Percentiles rank a stretch among this genome's conserved stretches.
These are phyloP conservation scores for Acorus gramineus DNA, from an alignment of 106 monocot genomes.

Conservation along the genomic window DNA sequence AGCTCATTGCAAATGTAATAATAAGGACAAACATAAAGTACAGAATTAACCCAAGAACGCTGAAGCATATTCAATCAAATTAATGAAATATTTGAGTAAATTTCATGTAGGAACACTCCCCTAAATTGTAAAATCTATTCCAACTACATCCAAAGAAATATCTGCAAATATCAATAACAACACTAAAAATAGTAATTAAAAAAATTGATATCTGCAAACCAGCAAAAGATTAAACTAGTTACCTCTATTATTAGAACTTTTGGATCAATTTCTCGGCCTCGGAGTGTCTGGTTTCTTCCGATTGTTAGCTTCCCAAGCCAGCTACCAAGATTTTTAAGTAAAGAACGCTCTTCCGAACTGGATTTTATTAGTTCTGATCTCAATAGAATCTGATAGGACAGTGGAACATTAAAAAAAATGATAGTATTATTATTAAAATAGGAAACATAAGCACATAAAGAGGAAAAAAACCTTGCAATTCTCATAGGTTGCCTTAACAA, in stretches of 20 bases:
- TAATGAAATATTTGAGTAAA: too few species aligned
- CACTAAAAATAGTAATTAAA: too few species aligned
- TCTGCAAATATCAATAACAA: too few species aligned
- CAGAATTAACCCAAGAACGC: too few species aligned
- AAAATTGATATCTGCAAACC: too few species aligned
- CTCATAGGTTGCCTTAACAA: constrained; percentile 94
- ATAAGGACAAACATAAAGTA: too few species aligned
- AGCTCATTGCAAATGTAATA: too few species aligned
- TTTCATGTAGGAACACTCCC: too few species aligned
- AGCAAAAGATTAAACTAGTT: background rate
- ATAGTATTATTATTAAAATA: background rate
- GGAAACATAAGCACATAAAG: background rate
- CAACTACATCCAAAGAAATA: too few species aligned
- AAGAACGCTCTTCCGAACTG: constrained; percentile 94
- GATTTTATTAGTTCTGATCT: constrained; percentile 95
- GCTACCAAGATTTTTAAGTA: constrained; percentile 98
- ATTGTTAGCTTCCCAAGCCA: constrained; percentile 99
- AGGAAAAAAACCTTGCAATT: constrained; percentile 80
- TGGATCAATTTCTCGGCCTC: constrained; percentile 91
- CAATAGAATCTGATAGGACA: constrained; percentile 52
- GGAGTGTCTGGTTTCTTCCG: constrained; percentile 78
- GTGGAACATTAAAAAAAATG: background rate
- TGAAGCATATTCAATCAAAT: too few species aligned
- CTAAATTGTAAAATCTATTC: too few species aligned
- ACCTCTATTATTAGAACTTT: constrained; percentile 92